These are phyloP conservation scores for Colletotrichum sp. DNA, from an alignment of 2,329 filamentous ascomycete genomes.

Conservation along the genomic window DNA sequence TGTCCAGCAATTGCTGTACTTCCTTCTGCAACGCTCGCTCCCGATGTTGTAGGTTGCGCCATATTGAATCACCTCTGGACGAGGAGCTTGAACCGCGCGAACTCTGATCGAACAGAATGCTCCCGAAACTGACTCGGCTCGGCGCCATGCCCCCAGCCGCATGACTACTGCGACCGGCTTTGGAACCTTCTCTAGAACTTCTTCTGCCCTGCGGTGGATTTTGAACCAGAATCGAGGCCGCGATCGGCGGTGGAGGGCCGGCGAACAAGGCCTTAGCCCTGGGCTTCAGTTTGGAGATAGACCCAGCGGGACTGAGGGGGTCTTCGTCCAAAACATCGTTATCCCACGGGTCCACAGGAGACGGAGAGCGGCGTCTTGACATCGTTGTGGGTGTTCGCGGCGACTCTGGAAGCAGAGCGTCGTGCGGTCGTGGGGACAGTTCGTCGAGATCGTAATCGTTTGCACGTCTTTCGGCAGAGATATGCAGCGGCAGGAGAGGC, in stretches of 20 bases:
- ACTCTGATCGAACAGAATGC: conserved; percentile 43
- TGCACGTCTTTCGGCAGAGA: conserved; percentile 24
- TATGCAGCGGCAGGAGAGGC: conserved; percentile 31
- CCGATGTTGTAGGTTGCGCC: conserved; percentile 50
- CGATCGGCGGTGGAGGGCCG: conserved; percentile 57
- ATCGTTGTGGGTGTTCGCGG: conserved; percentile 21
- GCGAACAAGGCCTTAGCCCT: conserved; percentile 44
- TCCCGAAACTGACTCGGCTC: conserved; percentile 30
- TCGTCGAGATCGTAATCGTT: conserved; percentile 43
- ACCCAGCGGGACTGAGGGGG: conserved; percentile 29
- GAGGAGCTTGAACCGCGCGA: conserved; percentile 22
- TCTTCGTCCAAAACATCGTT: not conserved
- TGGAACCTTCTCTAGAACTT: not conserved
- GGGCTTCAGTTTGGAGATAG: conserved; percentile 34
- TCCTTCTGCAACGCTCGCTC: conserved; percentile 52
- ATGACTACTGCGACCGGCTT: not conserved
- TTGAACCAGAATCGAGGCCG: conserved; percentile 43
- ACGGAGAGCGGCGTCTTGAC: conserved; percentile 6
- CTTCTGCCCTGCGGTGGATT: not conserved
- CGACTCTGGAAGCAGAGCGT: conserved; percentile 26
- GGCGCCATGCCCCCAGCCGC: not conserved
- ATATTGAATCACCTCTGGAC: conserved; percentile 45
- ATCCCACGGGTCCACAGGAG: conserved; percentile 9
- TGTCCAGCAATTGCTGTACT: conserved; percentile 52
- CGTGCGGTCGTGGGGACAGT: conserved; percentile 40